Evolutionary conservation across 345 rosid species (phyloP), one percentile per base, ranked within the genome.

Genomic region (Eucalyptus cloeziana): DNA sequence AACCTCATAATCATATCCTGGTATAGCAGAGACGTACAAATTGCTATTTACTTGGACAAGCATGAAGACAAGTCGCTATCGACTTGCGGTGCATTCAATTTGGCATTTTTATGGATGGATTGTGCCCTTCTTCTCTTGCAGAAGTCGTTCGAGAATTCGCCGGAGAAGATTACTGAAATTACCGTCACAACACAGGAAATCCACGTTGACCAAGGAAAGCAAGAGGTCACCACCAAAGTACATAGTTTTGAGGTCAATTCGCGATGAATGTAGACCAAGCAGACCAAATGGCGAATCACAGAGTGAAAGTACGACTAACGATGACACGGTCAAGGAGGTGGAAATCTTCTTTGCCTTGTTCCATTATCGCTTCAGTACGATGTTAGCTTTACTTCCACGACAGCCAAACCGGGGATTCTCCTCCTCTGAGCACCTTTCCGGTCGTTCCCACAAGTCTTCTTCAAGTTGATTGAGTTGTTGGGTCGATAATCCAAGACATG

Each of bases 221-320:
- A 43, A 43, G 44, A 43, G 8, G 44, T 43, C 44, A 1, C 44
- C 44, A 43, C 44, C 8, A 2, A 43, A 43, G 44, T 43, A 43
- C 44, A 43, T 43, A 43, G 44, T 8, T 43, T 43, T 43, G 44
- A 7, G 7, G 8, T 2, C 44, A 7, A 43, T 43, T 43, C 2
- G 44, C 44, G 2, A 43, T 6, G 44, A 2, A 6, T 43, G 44
- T 43, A 43, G 44, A 7, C 44, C 8, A 0, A 0, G 2, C 8
- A 8, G 44, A 8, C 44, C 44, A 43, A 43, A 43, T 43, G 44
- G 44, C 2, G 8, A 43, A 43, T 43, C 7, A 43, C 44, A 43
- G 44, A 43, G 44, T 43, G 44, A 43, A 43, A 43, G 44, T 43
- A 43, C 44, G 0, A 43, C 44, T 8, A 1, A 43, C 8, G 8